Conservation (phyloP, 768 basidiomycete genomes). For the Naematelia aurantialba region DNA sequence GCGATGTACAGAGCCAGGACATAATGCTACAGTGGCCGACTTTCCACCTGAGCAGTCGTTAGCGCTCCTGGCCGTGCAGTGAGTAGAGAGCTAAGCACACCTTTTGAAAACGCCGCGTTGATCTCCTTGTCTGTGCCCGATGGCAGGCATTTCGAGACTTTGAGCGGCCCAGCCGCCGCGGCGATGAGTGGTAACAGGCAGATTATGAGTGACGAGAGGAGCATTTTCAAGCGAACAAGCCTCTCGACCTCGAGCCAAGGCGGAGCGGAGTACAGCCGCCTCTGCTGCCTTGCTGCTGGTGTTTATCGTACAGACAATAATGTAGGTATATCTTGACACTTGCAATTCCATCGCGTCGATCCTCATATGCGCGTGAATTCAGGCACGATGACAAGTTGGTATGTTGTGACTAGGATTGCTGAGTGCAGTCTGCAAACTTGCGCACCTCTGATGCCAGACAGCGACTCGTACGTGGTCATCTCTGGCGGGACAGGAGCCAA, state of each 20-base stretch:
- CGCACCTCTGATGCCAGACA: not conserved
- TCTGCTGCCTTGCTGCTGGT: too few relatives aligned
- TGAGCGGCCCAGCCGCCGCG: slow-evolving; percentile 4
- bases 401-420: too few relatives aligned
- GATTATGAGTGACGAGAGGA: slow-evolving; percentile 4
- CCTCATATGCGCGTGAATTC: too few relatives aligned
- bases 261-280: too few relatives aligned
- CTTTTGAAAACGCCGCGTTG: slow-evolving; percentile 28
- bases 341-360: too few relatives aligned
- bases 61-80: not conserved
- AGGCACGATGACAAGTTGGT: too few relatives aligned
- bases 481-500: slow-evolving; percentile 96
- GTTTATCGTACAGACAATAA: too few relatives aligned
- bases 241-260: not conserved
- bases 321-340: too few relatives aligned
- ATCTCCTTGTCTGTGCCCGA: slow-evolving; percentile 32
- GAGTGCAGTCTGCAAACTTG: not conserved
- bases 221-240: slow-evolving; percentile 4
- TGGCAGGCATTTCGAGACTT: slow-evolving; percentile 19
- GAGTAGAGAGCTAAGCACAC: slow-evolving; percentile 13
- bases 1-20: slow-evolving; percentile 46
- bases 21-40: slow-evolving; percentile 43
- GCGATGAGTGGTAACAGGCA: slow-evolving; percentile 2
- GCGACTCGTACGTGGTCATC: slow-evolving; percentile 61
- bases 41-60: slow-evolving; percentile 31